phyloP scores from a whole-genome alignment of 140 eudicot species.

The Stevia rebaudiana region DNA sequence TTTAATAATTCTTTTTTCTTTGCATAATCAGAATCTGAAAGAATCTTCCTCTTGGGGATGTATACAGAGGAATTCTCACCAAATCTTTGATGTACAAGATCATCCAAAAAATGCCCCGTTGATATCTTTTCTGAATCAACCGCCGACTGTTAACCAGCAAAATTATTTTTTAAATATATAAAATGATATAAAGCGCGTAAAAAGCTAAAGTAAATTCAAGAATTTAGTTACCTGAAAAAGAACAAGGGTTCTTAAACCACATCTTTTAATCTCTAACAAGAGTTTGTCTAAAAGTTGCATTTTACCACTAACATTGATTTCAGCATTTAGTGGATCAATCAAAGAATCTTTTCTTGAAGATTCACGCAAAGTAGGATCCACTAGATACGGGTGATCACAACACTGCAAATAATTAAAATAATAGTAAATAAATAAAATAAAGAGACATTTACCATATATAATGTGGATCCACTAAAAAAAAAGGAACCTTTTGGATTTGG shows the following conservation, averaged over 20 bases:
- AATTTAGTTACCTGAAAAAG: slow-evolving; percentile 54
- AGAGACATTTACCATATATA: background rate
- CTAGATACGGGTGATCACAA: slow-evolving; percentile 84
- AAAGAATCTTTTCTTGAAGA: slow-evolving; percentile 22
- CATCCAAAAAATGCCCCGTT: slow-evolving; percentile 66
- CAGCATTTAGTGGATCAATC: slow-evolving; percentile 39
- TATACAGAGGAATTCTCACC: slow-evolving; percentile 53
- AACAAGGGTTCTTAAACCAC: slow-evolving; percentile 45
- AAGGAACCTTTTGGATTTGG: slow-evolving; percentile 42
- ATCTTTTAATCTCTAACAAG: slow-evolving; percentile 42
- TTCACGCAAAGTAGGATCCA: slow-evolving; percentile 45
- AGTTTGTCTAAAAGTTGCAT: slow-evolving; percentile 55
- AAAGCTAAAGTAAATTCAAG: background rate
- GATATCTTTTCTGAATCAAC: slow-evolving; percentile 37
- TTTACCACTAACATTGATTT: slow-evolving; percentile 60
- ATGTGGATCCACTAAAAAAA: background rate
- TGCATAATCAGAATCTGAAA: background rate
- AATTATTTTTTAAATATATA: background rate
- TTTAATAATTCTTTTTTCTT: slow-evolving; percentile 32
- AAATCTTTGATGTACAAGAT: slow-evolving; percentile 47
- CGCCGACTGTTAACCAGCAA: slow-evolving; percentile 28
- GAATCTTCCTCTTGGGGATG: slow-evolving; percentile 24
- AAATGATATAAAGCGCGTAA: background rate
- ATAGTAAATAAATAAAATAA: background rate
- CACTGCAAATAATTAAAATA: no score